Evolutionary conservation across 768 basidiomycete genomes (phyloP), one percentile per base, ranked within the genome.

Genomic region (Hygrophorus russula): DNA sequence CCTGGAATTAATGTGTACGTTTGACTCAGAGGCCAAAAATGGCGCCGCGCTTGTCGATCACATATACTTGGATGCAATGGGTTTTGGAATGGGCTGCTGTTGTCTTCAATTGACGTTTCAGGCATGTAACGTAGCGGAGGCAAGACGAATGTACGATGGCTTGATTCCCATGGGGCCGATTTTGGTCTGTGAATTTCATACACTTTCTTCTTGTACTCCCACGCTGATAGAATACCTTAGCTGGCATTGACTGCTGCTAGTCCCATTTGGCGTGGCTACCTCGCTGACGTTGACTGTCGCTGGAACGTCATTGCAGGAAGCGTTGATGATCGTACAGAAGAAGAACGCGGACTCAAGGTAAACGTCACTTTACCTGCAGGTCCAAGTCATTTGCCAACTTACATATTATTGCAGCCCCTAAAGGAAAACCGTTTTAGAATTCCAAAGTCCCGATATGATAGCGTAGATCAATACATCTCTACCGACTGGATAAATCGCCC

Each of bases 241-340:
- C 69, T 99, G 43, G 96, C 96, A 2, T 64, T 98, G 56, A 90
- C 87, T 1, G 96, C 93, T 19, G 89, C 91, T 1, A 93, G 93
- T 57, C 96, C 96, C 3, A 73, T 89, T 11, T 99, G 89, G 79
- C 74, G 96, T 48, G 96, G 96, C 4, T 84, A 89, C 59, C 75
- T 99, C 34, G 82, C 93, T 32, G 93, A 99, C 58, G 93, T 98
- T 4, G 96, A 99, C 65, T 96, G 89, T 55, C 79, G 96, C 34
- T 99, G 96, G 96, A 89, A 97, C 54, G 96, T 99, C 8, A 96
- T 99, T 50, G 86, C 96, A 8, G 96, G 87, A n/a, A 90, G 89
- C 54, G 94, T 99, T 0, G 96, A 99, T 55, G 94, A 98, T 62
- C 78, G 96, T 40, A 98, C 92, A 11, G 78, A 83, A 49, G 94